Conservation (phyloP, 2,329 filamentous ascomycete species). For the Cladosporium velox region DNA sequence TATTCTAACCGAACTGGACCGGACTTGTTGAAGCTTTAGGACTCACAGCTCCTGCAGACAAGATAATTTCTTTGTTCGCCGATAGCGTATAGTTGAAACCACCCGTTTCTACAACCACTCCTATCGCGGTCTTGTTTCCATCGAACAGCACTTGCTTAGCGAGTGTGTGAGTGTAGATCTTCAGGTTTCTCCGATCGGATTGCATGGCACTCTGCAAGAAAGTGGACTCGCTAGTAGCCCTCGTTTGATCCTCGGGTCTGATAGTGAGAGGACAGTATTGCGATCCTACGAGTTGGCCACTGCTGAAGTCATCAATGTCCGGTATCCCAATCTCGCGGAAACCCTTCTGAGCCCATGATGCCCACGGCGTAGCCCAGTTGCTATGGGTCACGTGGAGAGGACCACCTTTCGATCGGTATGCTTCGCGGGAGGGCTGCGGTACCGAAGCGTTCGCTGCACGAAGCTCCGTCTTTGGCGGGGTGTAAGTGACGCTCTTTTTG, state of each 20-base stretch:
- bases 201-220: conserved; percentile 31
- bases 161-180: conserved; percentile 38
- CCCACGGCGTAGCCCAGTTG: conserved; percentile 33
- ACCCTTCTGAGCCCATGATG: conserved; percentile 32
- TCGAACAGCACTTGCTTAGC: conserved; percentile 2
- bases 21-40: background rate
- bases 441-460: conserved; percentile 33
- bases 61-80: conserved; percentile 46
- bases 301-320: conserved; percentile 34
- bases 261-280: conserved; percentile 23
- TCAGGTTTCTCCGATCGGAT: conserved; percentile 29
- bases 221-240: conserved; percentile 26
- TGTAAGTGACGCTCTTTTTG: conserved; percentile 26
- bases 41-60: conserved; percentile 42
- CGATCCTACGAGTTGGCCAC: conserved; percentile 27
- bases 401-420: conserved; percentile 25
- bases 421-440: conserved; percentile 10
- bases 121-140: conserved; percentile 8
- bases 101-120: conserved; percentile 26
- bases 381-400: conserved; percentile 37
- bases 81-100: conserved; percentile 27
- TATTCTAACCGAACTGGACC: background rate
- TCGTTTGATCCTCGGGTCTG: conserved; percentile 5
- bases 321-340: conserved; percentile 34
- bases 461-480: conserved; percentile 26